phyloP scores from a whole-genome alignment of 805 yeast genomes.

The Cyberlindnera xylosilytica region DNA sequence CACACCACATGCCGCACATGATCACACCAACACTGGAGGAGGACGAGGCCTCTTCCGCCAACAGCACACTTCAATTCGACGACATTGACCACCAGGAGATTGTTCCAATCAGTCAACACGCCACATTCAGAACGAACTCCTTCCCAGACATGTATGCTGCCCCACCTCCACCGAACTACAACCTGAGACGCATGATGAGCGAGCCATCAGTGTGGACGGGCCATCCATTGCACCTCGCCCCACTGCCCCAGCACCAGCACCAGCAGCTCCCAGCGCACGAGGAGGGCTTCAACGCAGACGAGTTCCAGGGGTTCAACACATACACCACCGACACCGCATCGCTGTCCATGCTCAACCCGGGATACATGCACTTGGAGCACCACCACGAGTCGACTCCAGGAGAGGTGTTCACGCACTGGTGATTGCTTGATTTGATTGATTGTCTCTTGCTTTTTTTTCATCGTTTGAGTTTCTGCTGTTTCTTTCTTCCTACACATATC shows the following conservation, averaged over 20 bases:
- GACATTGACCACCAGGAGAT: conserved; percentile 14
- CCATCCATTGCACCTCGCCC: no score
- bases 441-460: neutral
- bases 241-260: no score
- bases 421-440: conserved; percentile 1
- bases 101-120: conserved; percentile 15
- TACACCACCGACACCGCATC: conserved; percentile 10
- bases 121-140: conserved; percentile 12
- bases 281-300: conserved; percentile 22
- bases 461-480: no score
- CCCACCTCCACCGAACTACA: conserved; percentile 12
- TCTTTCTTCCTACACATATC: neutral
- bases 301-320: conserved; percentile 18
- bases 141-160: conserved; percentile 11
- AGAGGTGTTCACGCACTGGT: conserved; percentile 21
- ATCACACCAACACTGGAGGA: conserved; percentile 15
- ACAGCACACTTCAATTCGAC: conserved; percentile 19
- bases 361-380: conserved; percentile 19
- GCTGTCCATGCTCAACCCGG: conserved; percentile 19
- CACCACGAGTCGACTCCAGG: conserved; percentile 12
- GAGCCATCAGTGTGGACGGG: conserved; percentile 12
- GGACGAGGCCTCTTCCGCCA: conserved; percentile 13
- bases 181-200: conserved; percentile 17
- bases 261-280: conserved; percentile 11
- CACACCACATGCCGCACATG: conserved; percentile 10